Conservation (phyloP, 164 flowering plant species). For the Vitis cinerea region DNA sequence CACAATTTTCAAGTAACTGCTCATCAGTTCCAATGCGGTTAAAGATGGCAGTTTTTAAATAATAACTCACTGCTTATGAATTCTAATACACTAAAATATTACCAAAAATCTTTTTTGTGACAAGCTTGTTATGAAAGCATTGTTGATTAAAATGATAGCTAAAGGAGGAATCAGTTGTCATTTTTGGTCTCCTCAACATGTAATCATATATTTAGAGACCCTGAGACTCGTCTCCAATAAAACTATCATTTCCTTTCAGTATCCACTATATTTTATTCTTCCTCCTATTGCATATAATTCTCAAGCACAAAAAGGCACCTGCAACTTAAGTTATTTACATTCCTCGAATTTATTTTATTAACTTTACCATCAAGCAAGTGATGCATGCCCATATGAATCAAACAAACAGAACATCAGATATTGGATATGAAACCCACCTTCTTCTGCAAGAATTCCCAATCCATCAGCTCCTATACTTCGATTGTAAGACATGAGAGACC, state of each 20-base stretch:
- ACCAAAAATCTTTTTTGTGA: too few relatives aligned
- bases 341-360: too few relatives aligned
- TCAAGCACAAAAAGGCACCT: neutral
- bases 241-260: neutral
- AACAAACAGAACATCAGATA: neutral
- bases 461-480: constrained; percentile 51
- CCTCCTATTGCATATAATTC: neutral
- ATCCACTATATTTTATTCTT: neutral
- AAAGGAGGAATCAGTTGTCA: too few relatives aligned
- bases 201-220: too few relatives aligned
- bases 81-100: too few relatives aligned
- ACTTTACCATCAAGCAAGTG: neutral
- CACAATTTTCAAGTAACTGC: too few relatives aligned
- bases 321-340: neutral
- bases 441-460: constrained; percentile 69
- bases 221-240: neutral
- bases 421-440: constrained; percentile 44
- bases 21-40: too few relatives aligned
- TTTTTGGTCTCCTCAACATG: too few relatives aligned
- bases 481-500: constrained; percentile 41
- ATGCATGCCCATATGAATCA: neutral
- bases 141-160: too few relatives aligned
- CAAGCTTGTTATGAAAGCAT: too few relatives aligned
- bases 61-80: too few relatives aligned
- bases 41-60: too few relatives aligned